phyloP scores from a whole-genome alignment of 2,329 filamentous ascomycete genomes.

The Aspergillus quadricinctus region DNA sequence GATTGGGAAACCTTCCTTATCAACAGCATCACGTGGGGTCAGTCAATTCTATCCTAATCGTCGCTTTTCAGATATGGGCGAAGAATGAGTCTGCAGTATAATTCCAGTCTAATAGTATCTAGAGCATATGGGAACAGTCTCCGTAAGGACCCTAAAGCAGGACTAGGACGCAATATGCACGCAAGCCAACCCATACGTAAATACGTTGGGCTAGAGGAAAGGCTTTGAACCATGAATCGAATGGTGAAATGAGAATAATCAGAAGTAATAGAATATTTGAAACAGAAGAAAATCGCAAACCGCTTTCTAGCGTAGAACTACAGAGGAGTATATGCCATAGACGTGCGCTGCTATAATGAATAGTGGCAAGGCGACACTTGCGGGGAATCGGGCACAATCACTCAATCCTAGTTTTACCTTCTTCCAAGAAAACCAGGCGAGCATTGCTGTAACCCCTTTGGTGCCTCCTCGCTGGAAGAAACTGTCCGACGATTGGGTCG shows the following conservation, averaged over 20 bases:
- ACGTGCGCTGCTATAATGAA: neutral
- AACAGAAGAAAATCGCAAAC: neutral
- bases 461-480: conserved; percentile 61
- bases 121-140: neutral
- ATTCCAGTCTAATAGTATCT: neutral
- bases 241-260: neutral
- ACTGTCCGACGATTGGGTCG: conserved; percentile 72
- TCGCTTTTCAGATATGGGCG: neutral
- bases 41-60: neutral
- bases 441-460: conserved; percentile 81
- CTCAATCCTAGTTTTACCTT: conserved; percentile 98
- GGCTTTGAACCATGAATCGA: neutral
- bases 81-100: neutral
- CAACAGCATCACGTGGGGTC: neutral
- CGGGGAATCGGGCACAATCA: conserved; percentile 21
- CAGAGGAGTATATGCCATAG: neutral
- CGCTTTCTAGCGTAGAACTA: neutral
- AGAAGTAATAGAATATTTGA: neutral
- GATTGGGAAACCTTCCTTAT: neutral
- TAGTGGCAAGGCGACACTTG: neutral
- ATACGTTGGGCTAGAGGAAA: neutral
- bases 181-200: neutral
- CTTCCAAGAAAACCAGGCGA: conserved; percentile 79
- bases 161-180: neutral
- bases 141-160: neutral